phyloP scores from a whole-genome alignment of 2,329 filamentous ascomycete species.

The Teratosphaeria destructans region DNA sequence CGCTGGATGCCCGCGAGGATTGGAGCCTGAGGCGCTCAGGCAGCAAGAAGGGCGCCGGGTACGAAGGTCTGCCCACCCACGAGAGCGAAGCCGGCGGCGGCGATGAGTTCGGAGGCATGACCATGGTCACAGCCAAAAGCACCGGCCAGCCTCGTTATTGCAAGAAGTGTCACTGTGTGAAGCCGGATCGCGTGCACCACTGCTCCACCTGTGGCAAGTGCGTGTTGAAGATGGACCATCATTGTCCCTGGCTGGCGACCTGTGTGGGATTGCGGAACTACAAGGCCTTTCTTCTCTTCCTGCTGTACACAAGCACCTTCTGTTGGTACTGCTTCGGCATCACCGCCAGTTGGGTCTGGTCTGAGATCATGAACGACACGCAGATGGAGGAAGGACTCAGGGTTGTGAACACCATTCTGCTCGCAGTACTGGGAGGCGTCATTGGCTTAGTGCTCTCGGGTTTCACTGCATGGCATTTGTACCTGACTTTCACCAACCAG shows the following conservation, averaged over 20 bases:
- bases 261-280: constrained; percentile 92
- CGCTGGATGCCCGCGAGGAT: constrained; percentile 32
- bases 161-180: constrained; percentile 92
- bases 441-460: constrained; percentile 81
- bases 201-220: constrained; percentile 91
- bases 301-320: constrained; percentile 81
- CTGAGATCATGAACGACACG: constrained; percentile 62
- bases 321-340: constrained; percentile 73
- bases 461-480: constrained; percentile 87
- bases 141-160: constrained; percentile 82
- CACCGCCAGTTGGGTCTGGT: constrained; percentile 72
- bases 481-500: constrained; percentile 65
- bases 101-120: constrained; percentile 24
- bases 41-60: constrained; percentile 35
- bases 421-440: constrained; percentile 79
- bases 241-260: constrained; percentile 95
- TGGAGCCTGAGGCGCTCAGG: neutral
- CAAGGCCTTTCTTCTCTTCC: constrained; percentile 87
- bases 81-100: constrained; percentile 43
- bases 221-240: constrained; percentile 98
- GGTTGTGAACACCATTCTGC: constrained; percentile 81
- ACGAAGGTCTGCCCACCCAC: constrained; percentile 71
- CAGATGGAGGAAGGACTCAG: constrained; percentile 63
- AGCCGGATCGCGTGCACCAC: constrained; percentile 93
- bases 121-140: constrained; percentile 76